Evolutionary conservation across 495 filamentous ascomycete genomes (phyloP), one percentile per base, ranked within the genome.

Genomic region (Penicillium maclennaniae): DNA sequence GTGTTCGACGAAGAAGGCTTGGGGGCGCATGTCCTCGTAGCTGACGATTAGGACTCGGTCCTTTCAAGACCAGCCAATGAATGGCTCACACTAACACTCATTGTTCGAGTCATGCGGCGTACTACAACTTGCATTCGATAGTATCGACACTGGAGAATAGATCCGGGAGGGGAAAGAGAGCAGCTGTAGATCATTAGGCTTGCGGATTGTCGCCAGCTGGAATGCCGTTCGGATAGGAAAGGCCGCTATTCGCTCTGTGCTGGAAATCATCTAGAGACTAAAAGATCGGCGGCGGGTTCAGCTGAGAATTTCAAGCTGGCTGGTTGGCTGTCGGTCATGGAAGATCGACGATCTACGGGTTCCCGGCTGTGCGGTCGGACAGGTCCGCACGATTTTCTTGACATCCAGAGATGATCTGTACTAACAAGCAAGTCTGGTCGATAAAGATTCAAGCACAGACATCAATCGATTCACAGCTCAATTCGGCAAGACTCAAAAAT

Each of bases 401-500:
- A 48, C 38, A 23, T 23, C 23, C 23, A 23, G 2, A 23, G 23
- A 23, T 23, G 23, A 23, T 23, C 23, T 37, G 19, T 42, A 20
- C n/a, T 43, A 47, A 27, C 14, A 1, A 10, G 43, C 45, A 21
- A 34, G 39, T 10, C 25, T 47, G 27, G 39, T 47, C 36, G 27
- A 19, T 38, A 16, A 25, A 27, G 12, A 55, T 26, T 41, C 37
- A 21, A 25, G 39, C 39, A 39, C 21, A 40, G 27, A 49, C 16
- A 34, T 14, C 14, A 12, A 34, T 34, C 31, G 10, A 14, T 34
- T 14, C 27, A 31, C 9, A 42, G 28, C 53, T 49, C 53, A 20
- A 25, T 43, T 48, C 28, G 49, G 53, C 49, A 47, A 50, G 21
- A 49, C 20, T 40, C 43, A 25, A 45, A 54, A 41, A 38, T 47